Percentiles rank a stretch among this genome's conserved stretches.
phyloP scores from a whole-genome alignment of 164 flowering plant species.

The Vitis labrusca region DNA sequence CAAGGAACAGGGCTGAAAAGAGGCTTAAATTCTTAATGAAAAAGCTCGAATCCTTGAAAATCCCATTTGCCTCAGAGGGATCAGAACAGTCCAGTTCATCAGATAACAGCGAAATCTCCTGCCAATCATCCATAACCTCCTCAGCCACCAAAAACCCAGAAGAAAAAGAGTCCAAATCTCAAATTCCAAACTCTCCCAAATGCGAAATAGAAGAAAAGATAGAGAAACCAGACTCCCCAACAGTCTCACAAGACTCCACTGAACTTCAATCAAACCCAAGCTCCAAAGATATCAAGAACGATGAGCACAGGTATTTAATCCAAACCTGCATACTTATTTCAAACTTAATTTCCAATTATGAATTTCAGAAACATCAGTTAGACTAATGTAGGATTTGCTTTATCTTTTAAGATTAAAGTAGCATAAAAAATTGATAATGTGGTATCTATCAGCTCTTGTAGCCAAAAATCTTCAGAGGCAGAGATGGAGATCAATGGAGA shows the following conservation, averaged over 20 bases:
- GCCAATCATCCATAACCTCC: constrained; percentile 29
- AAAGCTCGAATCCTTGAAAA: constrained; percentile 58
- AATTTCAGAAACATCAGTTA: no score
- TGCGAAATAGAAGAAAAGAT: not conserved
- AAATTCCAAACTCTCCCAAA: not conserved
- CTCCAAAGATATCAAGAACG: constrained; percentile 14
- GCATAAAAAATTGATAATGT: no score
- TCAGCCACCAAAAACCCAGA: constrained; percentile 21
- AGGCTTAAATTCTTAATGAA: constrained; percentile 52
- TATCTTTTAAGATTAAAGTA: constrained; percentile 10
- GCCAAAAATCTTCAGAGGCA: constrained; percentile 6
- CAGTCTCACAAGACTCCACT: not conserved
- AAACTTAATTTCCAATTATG: not conserved
- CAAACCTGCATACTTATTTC: not conserved
- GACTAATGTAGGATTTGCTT: not conserved
- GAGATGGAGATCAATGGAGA: constrained; percentile 10
- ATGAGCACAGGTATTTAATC: constrained; percentile 31
- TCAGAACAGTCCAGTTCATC: constrained; percentile 28
- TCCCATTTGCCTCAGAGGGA: constrained; percentile 20
- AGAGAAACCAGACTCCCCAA: not conserved
- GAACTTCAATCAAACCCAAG: constrained; percentile 8
- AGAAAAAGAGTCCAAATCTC: constrained; percentile 19
- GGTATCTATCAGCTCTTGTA: no score
- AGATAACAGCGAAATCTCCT: constrained; percentile 23
- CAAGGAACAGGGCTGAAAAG: constrained; percentile 63